Percentiles rank a stretch among this genome's conserved stretches.
These are phyloP conservation scores for Diacronema lutheri DNA, from an alignment of 78 protist species.

Conservation along the genomic window DNA sequence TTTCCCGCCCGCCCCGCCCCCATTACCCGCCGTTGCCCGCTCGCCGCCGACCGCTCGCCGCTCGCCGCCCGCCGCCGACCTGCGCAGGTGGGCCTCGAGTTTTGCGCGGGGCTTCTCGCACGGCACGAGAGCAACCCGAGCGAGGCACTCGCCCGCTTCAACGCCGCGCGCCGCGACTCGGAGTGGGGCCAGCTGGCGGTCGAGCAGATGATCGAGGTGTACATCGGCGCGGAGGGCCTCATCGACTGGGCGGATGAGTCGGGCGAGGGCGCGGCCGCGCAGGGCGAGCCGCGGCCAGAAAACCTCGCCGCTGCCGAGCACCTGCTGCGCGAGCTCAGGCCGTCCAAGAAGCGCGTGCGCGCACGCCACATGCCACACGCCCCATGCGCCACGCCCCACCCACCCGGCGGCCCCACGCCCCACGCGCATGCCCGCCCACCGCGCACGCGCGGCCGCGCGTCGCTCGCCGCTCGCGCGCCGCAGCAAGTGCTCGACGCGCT, in stretches of 20 bases:
- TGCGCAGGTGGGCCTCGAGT: slow-evolving; percentile 47
- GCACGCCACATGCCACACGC: not conserved
- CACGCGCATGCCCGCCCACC: too few species aligned
- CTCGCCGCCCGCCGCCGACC: too few species aligned
- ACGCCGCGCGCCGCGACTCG: slow-evolving; percentile 48
- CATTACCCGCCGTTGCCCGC: not conserved
- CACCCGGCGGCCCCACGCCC: too few species aligned
- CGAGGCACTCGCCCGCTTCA: slow-evolving; percentile 55
- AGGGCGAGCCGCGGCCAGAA: not conserved
- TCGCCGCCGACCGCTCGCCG: too few species aligned
- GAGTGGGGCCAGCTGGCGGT: slow-evolving; percentile 52
- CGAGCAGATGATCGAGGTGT: slow-evolving; percentile 57
- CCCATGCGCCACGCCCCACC: not conserved
- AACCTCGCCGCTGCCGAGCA: slow-evolving; percentile 28
- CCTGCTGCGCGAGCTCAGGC: slow-evolving; percentile 22
- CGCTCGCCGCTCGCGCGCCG: not conserved
- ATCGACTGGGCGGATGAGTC: not conserved
- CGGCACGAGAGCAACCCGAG: slow-evolving; percentile 11
- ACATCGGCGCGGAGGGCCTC: slow-evolving; percentile 42
- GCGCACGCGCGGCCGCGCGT: too few species aligned
- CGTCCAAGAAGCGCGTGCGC: not conserved
- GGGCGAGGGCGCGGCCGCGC: not conserved
- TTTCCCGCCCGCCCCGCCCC: too few species aligned
- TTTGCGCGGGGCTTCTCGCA: slow-evolving; percentile 31
- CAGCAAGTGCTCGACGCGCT: not conserved